Evolutionary conservation across 2,329 filamentous ascomycete genomes (phyloP), one percentile per base, ranked within the genome.

Genomic region (Aureobasidium pullulans): DNA sequence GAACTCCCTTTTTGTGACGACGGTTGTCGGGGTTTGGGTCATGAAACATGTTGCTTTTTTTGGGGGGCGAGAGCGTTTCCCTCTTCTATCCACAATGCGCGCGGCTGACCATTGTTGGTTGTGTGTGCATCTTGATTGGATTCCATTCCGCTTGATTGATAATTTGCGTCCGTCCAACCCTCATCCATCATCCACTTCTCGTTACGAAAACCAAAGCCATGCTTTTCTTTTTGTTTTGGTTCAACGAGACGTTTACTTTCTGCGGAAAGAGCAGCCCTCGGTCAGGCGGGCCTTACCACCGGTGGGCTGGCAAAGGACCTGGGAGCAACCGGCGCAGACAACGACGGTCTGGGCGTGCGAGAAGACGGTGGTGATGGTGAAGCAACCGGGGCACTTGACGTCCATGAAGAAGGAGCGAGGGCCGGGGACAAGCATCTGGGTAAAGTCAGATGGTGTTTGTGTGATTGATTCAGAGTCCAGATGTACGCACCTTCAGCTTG

Each of bases 391-490:
- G 89, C 94, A 99, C 89, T 99, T 99, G 84, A 99, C 94, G 78
- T 99, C 94, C 94, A 99, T 99, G 90, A 99, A 99, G 89, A 97
- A 99, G 70, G 93, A 97, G 79, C 94, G 90, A 74, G 94, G 94
- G 69, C 85, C 88, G 73, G 94, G 94, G 77, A 99, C 94, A 73
- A 99, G 89, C 70, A 66, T 68, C 68, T 70, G 62, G 52, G 32
- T 34, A 54, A 49, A 54, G 57, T 50, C 31, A 54, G 62, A 49
- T 50, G 57, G 49, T 39, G 52, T 63, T 48, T 34, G n/a, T 36
- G 28, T 31, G 54, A 9, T 34, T 32, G 19, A 29, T 36, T 2
- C 10, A 8, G 3, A 46, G 43, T 46, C 31, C 60, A 32, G 63
- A 57, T 52, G 61, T 65, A 71, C 81, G 70, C 90, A 96, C 91